Evolutionary conservation across 306 rosid species (phyloP).

Genomic region (Rosa multiflora): DNA sequence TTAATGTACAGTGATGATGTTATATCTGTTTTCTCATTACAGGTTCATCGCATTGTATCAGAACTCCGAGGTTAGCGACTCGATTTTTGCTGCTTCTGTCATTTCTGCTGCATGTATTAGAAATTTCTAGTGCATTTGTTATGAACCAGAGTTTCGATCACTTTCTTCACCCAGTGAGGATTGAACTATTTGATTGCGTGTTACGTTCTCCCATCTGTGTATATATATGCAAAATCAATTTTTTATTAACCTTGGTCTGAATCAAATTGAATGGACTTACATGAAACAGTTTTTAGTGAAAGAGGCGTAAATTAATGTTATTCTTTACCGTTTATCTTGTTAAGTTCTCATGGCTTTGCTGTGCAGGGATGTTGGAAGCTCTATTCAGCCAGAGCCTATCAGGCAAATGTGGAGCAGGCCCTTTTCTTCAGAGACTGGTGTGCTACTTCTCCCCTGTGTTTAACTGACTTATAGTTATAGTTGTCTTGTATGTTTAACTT

Average conservation of each 20-base stretch:
- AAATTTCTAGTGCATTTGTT: background rate
- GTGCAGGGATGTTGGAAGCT: slow-evolving; percentile 42
- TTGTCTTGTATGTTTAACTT: slow-evolving; percentile 14
- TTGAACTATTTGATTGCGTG: background rate
- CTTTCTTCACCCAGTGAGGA: background rate
- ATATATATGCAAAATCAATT: background rate
- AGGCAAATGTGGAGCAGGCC: slow-evolving; percentile 49
- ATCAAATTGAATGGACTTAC: background rate
- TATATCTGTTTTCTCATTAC: slow-evolving; percentile 19
- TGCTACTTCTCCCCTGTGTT: slow-evolving; percentile 19
- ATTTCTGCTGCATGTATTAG: background rate
- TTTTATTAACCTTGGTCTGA: background rate
- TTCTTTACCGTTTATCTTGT: background rate
- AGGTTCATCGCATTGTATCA: slow-evolving; percentile 48
- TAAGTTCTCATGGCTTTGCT: slow-evolving; percentile 7
- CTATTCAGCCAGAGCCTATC: slow-evolving; percentile 32
- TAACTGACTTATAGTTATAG: background rate
- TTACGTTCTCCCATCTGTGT: background rate
- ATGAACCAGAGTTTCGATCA: background rate
- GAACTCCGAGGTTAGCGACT: slow-evolving; percentile 52
- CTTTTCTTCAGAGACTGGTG: slow-evolving; percentile 81
- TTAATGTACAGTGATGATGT: slow-evolving; percentile 11
- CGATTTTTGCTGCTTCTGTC: background rate
- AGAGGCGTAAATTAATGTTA: background rate
- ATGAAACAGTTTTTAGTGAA: background rate